phyloP scores from a whole-genome alignment of 306 rosid species.

The Begonia masoniana region DNA sequence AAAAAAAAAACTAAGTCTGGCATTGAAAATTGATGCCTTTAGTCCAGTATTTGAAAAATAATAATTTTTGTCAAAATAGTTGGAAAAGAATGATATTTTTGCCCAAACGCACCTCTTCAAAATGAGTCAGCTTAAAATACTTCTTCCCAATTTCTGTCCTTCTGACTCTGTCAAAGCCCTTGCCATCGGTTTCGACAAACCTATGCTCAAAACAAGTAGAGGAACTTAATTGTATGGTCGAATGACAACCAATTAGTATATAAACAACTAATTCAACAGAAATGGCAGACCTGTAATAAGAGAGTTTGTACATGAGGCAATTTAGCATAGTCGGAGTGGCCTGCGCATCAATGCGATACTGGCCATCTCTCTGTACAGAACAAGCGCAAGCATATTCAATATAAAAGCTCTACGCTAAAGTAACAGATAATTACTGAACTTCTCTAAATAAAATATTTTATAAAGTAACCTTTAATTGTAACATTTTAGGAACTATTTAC shows the following conservation, averaged over 20 bases:
- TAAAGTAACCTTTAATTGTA: neutral
- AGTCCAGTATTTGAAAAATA: too few relatives aligned
- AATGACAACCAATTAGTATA: conserved; percentile 1
- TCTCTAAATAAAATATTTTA: neutral
- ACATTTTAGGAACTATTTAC: conserved; percentile 7
- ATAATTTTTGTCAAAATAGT: neutral
- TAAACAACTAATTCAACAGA: conserved; percentile 10
- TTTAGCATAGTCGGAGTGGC: conserved; percentile 98
- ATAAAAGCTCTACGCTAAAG: neutral
- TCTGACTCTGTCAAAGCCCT: conserved; percentile 87
- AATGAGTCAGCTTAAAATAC: conserved; percentile 78
- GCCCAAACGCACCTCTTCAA: conserved; percentile 73
- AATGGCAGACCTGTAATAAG: conserved; percentile 75
- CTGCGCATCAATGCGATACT: conserved; percentile 83
- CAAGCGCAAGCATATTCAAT: neutral
- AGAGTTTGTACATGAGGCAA: conserved; percentile 94
- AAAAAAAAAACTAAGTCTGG: too few relatives aligned
- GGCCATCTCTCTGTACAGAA: conserved; percentile 78
- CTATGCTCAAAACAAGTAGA: conserved; percentile 23
- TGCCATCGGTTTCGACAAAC: conserved; percentile 96
- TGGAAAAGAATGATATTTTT: neutral
- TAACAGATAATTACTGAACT: conserved; percentile 2
- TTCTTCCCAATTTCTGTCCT: conserved; percentile 93
- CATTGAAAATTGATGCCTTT: too few relatives aligned
- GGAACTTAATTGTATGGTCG: conserved; percentile 1